Evolutionary conservation across 2,329 filamentous ascomycete genomes (phyloP).

Genomic region (Sordariomycetes sp.): DNA sequence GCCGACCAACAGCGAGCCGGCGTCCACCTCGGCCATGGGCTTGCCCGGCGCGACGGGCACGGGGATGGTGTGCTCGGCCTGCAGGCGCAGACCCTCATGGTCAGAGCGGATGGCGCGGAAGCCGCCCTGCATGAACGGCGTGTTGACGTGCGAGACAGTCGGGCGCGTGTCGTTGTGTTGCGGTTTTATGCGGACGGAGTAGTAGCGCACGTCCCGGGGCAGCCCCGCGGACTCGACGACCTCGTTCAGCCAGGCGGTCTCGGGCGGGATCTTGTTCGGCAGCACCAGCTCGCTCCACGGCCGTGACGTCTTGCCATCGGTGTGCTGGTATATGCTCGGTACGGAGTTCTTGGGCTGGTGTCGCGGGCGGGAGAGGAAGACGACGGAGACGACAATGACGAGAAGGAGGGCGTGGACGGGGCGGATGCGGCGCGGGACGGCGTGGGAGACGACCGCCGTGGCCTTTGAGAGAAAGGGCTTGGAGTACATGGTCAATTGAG

Average conservation of each 20-base stretch:
- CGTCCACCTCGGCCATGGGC: slow-evolving; percentile 21
- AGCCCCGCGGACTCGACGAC: slow-evolving; percentile 18
- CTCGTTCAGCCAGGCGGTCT: slow-evolving; percentile 22
- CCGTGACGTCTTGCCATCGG: slow-evolving; percentile 9
- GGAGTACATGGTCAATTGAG: not conserved
- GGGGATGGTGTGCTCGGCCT: slow-evolving; percentile 17
- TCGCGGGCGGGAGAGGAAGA: slow-evolving; percentile 8
- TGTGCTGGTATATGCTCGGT: slow-evolving; percentile 6
- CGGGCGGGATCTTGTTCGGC: slow-evolving; percentile 16
- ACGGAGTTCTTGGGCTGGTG: slow-evolving; percentile 1
- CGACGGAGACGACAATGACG: slow-evolving; percentile 8
- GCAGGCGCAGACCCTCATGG: slow-evolving; percentile 14
- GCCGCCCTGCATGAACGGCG: slow-evolving; percentile 18
- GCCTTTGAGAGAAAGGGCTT: not conserved
- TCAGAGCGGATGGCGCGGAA: slow-evolving; percentile 15
- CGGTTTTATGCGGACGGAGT: slow-evolving; percentile 4
- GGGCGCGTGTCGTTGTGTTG: slow-evolving; percentile 6
- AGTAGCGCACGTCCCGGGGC: slow-evolving; percentile 10
- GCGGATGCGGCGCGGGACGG: slow-evolving; percentile 8
- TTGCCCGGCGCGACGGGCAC: slow-evolving; percentile 21
- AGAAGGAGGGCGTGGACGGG: slow-evolving; percentile 8
- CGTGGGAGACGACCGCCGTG: slow-evolving; percentile 1
- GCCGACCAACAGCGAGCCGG: slow-evolving; percentile 21
- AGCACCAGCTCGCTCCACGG: slow-evolving; percentile 21
- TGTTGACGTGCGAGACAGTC: slow-evolving; percentile 17